Base-by-base conservation (phyloP, 805 yeast genomes). In the Candida suzukii region DNA sequence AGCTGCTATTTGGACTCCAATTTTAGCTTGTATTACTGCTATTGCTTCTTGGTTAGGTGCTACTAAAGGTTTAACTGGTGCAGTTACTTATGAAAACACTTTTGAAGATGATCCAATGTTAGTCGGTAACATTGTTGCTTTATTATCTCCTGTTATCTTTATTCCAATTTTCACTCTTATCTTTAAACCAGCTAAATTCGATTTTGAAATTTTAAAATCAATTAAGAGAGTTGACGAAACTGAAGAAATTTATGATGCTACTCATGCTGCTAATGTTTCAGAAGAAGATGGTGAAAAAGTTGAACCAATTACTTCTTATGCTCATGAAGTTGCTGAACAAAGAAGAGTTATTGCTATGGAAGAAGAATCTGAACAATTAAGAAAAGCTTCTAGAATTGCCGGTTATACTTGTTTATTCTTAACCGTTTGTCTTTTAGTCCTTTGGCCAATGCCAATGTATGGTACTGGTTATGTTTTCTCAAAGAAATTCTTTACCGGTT, bases 381-480 rank as follows among this genome's bases (percentile, higher is more conserved):
- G 62, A 39, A 73, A 64, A 51, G 79, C 86, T 8, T 73, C 85
- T 38, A 80, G 73, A 50, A 63, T 65, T 32, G 93, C 90, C 1
- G 73, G 76, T 29, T 64, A 64, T 41, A 64, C 84, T 32, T 83
- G 90, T 57, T 60, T 75, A 2, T 63, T 73, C 34, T 69, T 86
- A 49, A 78, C 87, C 6, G 50, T 86, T 9, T 69, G 81, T 37
- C 64, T 88, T 38, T 63, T 88, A 26, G 72, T 88, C 21, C 54
- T 88, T 25, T 87, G 95, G 93, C 96, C 96, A 53, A 84, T 88
- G 88, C 96, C 96, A 49, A 82, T 88, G 93, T 88, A 82, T 59
- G 96, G 95, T 26, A 56, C 82, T 4, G 71, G 74, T 3, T 88
- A 88, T 56, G 68, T 88, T 32, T 88, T 88, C 63, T 76, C 86